Percentiles rank a stretch among this genome's conserved stretches.
Conservation (phyloP, 306 rosid genomes). For the Nissolia schottii region DNA sequence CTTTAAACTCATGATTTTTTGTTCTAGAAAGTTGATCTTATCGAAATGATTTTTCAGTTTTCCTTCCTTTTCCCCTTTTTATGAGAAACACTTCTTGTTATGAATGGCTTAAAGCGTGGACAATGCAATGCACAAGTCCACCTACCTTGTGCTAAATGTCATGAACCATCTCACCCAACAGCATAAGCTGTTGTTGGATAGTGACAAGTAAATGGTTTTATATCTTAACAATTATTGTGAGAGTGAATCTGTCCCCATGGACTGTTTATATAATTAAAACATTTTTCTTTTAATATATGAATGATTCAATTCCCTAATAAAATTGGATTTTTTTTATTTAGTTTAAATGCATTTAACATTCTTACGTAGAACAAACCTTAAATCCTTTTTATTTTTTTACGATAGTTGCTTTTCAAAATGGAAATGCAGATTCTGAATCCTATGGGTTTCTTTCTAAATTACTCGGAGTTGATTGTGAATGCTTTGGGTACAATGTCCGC, state of each 20-base stretch:
- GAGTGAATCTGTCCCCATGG: not conserved
- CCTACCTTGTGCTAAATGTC: no score
- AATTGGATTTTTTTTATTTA: slow-evolving; percentile 9
- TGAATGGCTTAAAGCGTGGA: no score
- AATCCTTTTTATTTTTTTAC: no score
- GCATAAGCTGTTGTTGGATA: no score
- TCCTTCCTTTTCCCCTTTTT: slow-evolving; percentile 15
- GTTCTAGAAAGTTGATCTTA: not conserved
- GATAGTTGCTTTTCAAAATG: slow-evolving; percentile 23
- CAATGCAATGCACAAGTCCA: no score
- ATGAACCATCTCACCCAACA: no score
- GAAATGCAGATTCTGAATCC: slow-evolving; percentile 62
- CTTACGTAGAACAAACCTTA: not conserved
- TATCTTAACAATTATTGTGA: slow-evolving; percentile 4
- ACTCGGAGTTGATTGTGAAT: slow-evolving; percentile 77
- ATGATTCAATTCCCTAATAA: not conserved
- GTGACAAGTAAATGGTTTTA: no score
- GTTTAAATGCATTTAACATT: not conserved
- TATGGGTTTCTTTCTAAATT: slow-evolving; percentile 72
- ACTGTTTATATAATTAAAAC: not conserved
- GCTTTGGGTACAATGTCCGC: slow-evolving; percentile 74
- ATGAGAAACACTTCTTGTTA: not conserved
- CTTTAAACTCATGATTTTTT: not conserved
- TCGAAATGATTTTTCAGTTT: not conserved
- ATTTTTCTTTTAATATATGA: not conserved